Evolutionary conservation across 257 asterid genomes (phyloP).

Genomic region (Thymus mandschuricus): DNA sequence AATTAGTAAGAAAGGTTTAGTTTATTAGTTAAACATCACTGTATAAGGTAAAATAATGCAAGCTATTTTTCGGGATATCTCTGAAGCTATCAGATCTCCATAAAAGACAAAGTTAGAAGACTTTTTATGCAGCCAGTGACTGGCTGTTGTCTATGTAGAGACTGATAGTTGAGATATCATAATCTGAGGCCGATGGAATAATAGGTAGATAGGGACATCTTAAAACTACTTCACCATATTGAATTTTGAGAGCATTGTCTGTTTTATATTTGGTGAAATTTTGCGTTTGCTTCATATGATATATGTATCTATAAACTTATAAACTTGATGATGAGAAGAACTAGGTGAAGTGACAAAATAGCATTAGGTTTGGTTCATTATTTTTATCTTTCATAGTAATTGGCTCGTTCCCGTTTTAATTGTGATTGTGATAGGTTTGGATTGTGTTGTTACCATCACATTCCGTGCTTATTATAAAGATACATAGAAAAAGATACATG

Average conservation of each 20-base stretch:
- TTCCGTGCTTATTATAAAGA: not conserved
- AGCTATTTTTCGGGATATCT: not conserved
- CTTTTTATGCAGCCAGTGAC: not conserved
- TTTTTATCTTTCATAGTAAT: not conserved
- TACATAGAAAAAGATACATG: not conserved
- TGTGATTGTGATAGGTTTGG: not conserved
- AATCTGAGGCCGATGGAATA: not conserved
- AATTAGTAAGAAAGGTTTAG: not conserved
- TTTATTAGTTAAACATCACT: conserved; percentile 12
- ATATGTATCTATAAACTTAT: conserved; percentile 1
- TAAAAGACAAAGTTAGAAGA: not conserved
- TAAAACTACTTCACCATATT: not conserved
- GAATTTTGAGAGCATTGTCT: conserved; percentile 2
- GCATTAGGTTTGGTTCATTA: not conserved
- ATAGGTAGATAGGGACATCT: not conserved
- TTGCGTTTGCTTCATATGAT: not conserved
- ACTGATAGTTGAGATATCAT: not conserved
- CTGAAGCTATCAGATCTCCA: not conserved
- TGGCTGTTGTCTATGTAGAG: conserved; percentile 3
- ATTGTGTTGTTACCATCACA: conserved; percentile 5
- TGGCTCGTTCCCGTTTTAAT: not conserved
- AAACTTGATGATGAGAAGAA: not conserved
- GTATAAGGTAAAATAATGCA: not conserved
- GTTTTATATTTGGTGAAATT: not conserved
- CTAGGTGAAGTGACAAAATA: not conserved